Base-by-base conservation (phyloP, 305 asterid species). In the Solanum chacoense region DNA sequence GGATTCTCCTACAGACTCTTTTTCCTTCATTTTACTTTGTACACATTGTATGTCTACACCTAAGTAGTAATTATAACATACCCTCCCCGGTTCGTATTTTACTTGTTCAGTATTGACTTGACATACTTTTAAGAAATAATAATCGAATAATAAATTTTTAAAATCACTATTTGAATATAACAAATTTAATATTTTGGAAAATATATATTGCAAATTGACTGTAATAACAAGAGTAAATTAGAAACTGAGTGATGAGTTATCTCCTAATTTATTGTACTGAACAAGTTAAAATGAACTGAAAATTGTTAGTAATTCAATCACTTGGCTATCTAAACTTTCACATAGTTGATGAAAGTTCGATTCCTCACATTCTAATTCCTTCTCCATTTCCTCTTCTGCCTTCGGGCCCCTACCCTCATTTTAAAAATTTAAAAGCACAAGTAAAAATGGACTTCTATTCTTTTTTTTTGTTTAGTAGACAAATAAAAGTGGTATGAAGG, bases 51-150 rank as follows among this genome's bases (percentile, higher is more conserved):
- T 34, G 74, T 84, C 74, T 45, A 50, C 6, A 29, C 86, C 72
- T 26, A 42, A 16, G 45, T 40, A 38, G 8, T 26, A 40, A 13
- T 45, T 45, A 45, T 45, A 45, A 45, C 63, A 45, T 31, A 13
- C 11, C 69, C 26, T 59, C 5, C 2, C 4, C 4, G 2, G 2
- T 50, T 8, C 1, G 2, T 20, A 20, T 20, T 59, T 59, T 59
- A 59, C 6, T 20, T 59, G 11, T 59, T 20, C 12, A 63, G 0
- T 59, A 22, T 59, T 59, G 1, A 63, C 0, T 63, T 4, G 1
- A 63, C 1, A n/a, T n/a, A n/a, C 0, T 0, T 9, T 63, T 63
- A 22, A 63, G 0, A 4, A 63, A 18, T 0, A 55, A 55, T 55
- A 20, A 3, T 55, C 0, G 2, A 59, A 20, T 20, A 59, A 59